Percentiles rank a stretch among this genome's conserved stretches.
Evolutionary conservation across 2,329 filamentous ascomycete species (phyloP).

Genomic region (Niveomyces coronatus): DNA sequence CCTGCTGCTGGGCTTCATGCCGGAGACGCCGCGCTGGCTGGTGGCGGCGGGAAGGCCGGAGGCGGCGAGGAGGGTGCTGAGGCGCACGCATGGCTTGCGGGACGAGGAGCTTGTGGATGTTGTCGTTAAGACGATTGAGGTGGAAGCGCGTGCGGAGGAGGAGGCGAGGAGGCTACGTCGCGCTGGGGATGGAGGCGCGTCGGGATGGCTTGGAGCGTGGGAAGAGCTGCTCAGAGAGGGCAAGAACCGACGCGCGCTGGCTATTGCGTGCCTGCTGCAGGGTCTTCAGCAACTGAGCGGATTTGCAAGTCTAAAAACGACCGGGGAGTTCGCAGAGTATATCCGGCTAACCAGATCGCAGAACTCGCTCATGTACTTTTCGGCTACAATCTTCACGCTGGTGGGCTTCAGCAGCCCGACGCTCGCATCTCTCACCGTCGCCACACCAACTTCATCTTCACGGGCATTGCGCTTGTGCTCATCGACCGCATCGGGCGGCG

Average conservation of each 20-base stretch:
- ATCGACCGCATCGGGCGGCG: constrained; percentile 75
- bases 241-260: constrained; percentile 63
- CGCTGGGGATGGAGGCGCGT: constrained; percentile 16
- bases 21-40: constrained; percentile 84
- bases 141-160: constrained; percentile 63
- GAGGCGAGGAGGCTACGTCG: constrained; percentile 32
- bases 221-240: constrained; percentile 44
- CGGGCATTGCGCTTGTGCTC: constrained; percentile 60
- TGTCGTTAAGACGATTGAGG: constrained; percentile 59
- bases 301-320: constrained; percentile 45
- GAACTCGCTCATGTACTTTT: constrained; percentile 91
- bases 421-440: constrained; percentile 68
- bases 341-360: constrained; percentile 19
- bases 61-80: constrained; percentile 56
- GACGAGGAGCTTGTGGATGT: constrained; percentile 40
- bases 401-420: constrained; percentile 72
- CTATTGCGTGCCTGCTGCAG: constrained; percentile 79
- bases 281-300: constrained; percentile 82
- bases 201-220: constrained; percentile 37
- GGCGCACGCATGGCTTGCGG: constrained; percentile 49
- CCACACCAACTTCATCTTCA: constrained; percentile 75
- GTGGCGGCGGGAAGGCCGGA: constrained; percentile 54
- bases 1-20: constrained; percentile 62
- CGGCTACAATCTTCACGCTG: constrained; percentile 68
- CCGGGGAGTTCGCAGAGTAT: background rate